These are phyloP conservation scores for Adansonia grandidieri DNA, from an alignment of 441 rosid species.

Conservation along the genomic window DNA sequence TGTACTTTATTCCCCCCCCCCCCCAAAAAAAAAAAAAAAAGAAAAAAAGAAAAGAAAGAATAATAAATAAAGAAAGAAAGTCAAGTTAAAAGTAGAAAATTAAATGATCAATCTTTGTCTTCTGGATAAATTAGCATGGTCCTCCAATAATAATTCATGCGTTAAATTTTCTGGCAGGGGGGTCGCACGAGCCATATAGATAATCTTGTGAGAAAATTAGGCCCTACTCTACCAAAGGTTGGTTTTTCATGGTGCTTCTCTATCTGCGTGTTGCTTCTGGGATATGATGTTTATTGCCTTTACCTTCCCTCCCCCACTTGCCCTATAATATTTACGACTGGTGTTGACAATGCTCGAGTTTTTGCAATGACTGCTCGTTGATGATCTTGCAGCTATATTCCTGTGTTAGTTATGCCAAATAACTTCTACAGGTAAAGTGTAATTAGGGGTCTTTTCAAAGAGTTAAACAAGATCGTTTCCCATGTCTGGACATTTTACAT, in stretches of 20 bases:
- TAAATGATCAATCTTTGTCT: background rate
- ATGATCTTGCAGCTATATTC: slow-evolving; percentile 2
- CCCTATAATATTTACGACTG: slow-evolving; percentile 3
- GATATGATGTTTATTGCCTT: slow-evolving; percentile 20
- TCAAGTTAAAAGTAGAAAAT: background rate
- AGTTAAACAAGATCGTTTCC: background rate
- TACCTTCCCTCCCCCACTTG: background rate
- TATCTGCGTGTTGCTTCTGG: background rate
- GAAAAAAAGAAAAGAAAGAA: background rate
- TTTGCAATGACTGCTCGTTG: background rate
- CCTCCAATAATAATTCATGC: slow-evolving; percentile 13
- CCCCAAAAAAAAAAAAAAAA: background rate
- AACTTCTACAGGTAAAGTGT: background rate
- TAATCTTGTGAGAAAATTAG: slow-evolving; percentile 50
- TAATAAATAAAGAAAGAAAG: no score
- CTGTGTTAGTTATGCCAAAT: slow-evolving; percentile 21
- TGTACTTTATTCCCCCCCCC: background rate
- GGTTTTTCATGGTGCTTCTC: slow-evolving; percentile 27
- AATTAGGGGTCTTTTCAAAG: background rate
- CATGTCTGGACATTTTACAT: background rate
- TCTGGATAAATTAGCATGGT: slow-evolving; percentile 8
- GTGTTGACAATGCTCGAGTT: slow-evolving; percentile 9
- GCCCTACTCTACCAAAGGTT: slow-evolving; percentile 68
- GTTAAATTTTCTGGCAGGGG: slow-evolving; percentile 46
- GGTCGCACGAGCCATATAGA: slow-evolving; percentile 45